Evolutionary conservation across 2,329 filamentous ascomycete genomes (phyloP), one percentile per base, ranked within the genome.

Genomic region (Botryotinia convoluta): DNA sequence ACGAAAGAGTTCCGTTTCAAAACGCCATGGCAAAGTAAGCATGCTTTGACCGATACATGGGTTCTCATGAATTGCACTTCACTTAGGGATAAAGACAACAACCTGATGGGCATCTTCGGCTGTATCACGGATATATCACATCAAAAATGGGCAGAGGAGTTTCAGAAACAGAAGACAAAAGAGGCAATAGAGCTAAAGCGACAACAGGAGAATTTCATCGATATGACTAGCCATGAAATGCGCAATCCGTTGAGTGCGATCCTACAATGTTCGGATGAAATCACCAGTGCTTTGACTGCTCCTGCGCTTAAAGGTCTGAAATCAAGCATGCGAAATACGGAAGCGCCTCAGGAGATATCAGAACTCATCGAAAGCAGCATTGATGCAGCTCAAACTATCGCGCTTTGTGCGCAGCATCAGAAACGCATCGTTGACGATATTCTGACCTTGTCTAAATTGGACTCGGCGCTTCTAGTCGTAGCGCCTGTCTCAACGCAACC

Each of bases 51-150:
- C 68, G 91, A 93, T 75, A 93, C 91, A 0, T 95, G 92, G 92
- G 92, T 92, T 1, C 82, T 94, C 44, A 91, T 94, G 85, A 92
- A 89, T 72, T 92, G 91, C 0, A 94, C 92, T 77, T 92, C 92
- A 0, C 92, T 95, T 77, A 91, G 88, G 78, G 86, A 91, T 74
- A 83, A 85, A 1, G 83, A 88, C 42, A 92, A 91, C 5, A 83
- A 84, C 42, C 85, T 94, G 69, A 93, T 93, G 83, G 89, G 90
- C 75, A 91, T 94, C 4, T 94, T 95, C 77, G 92, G 92, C 70
- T 92, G 90, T 79, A 91, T 97, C 69, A 95, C 93, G 0, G 93
- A 97, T 79, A 97, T 97, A 76, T 94, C 92, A 29, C 89, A 92
- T 71, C 93, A 96, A 80, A 97, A 97, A 81, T 91, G 91, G 86